Evolutionary conservation across 805 yeast genomes (phyloP), one percentile per base, ranked within the genome.

Genomic region (Grigorovia yakushimaensis): DNA sequence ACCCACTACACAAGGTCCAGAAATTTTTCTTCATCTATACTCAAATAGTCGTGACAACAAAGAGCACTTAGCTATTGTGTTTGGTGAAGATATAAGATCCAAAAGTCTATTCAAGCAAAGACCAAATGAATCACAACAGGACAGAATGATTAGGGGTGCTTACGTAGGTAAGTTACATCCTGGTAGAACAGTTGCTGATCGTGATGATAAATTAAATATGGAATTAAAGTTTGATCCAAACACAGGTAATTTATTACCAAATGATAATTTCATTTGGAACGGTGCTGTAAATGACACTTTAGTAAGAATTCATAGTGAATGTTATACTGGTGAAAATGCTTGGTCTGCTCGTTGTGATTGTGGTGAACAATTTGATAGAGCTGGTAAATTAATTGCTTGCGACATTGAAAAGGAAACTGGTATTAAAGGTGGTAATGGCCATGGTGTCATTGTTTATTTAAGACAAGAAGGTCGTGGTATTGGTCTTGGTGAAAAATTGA

Each of bases 291-390:
- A 58, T 51, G 64, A 57, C 24, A 80, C 82, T 1, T 66, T 91
- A 52, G 95, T 84, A 4, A 74, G 99, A 51, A 88, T 93, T 54
- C 99, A 93, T 62, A 84, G 95, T 3, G 99, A 93, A 63, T 93
- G 99, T 67, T 93, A 91, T 69, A 93, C 99, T 0, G 99, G 99
- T 2, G 99, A 93, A 62, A 93, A 97, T 1, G 98, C 97, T 9
- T 93, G 99, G 98, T 81, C 91, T 49, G 98, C 99, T 1, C 76
- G 99, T 47, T 93, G 99, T 66, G 99, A 93, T 67, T 93, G 99
- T 68, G 99, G 99, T 19, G 99, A 93, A 67, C 99, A 93, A 70
- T 86, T 93, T 58, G 97, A 93, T 66, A 96, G 94, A 66, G 98
- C 98, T 1, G 98, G 97, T 8, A 75, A 94, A 52, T 66, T 88